Evolutionary conservation across 2,329 filamentous ascomycete genomes (phyloP), one percentile per base, ranked within the genome.

Genomic region (Sarocladium brachiariae): DNA sequence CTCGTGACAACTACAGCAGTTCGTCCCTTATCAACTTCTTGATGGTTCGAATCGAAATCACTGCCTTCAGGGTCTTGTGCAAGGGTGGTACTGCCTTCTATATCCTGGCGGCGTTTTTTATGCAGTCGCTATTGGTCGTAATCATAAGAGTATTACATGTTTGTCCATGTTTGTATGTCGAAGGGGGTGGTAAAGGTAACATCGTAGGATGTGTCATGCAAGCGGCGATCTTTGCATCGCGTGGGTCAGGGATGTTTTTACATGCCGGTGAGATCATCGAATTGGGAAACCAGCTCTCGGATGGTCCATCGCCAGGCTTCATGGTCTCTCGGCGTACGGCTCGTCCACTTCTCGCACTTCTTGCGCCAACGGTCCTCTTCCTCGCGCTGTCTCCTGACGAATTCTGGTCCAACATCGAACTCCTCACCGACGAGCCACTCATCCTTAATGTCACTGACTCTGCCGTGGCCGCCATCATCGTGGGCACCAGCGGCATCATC

Each of bases 351-450:
- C 63, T 87, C 85, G 58, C 92, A 92, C 70, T 91, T 92, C 65
- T 84, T 84, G 58, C 86, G 79, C 93, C 93, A 99, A 54, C 88
- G 79, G 45, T 89, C 85, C 70, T 99, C 93, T 69, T 99, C 93
- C 61, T 92, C 89, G 53, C 87, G 80, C 63, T 97, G 92, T 55
- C 91, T 78, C 59, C 85, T 79, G 55, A 97, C 84, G 63, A 97
- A 99, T 65, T 95, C 89, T 2, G 92, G 93, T 0, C 93, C 93
- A 51, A 99, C 89, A 63, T 99, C 93, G 61, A 99, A 99, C 65
- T 99, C 93, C 68, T 99, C 93, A 49, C 89, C 89, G 11, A 96
- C 87, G 47, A 89, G 81, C 78, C 88, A 92, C 61, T 91, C 86
- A 59, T 90, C 86, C 52, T 82, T 81, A 55, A 82, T 67, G 50